A percentile compares a stretch with the other conserved stretches of the same genome.
Evolutionary conservation across 306 rosid species (phyloP).

Genomic region (Prunus padus): DNA sequence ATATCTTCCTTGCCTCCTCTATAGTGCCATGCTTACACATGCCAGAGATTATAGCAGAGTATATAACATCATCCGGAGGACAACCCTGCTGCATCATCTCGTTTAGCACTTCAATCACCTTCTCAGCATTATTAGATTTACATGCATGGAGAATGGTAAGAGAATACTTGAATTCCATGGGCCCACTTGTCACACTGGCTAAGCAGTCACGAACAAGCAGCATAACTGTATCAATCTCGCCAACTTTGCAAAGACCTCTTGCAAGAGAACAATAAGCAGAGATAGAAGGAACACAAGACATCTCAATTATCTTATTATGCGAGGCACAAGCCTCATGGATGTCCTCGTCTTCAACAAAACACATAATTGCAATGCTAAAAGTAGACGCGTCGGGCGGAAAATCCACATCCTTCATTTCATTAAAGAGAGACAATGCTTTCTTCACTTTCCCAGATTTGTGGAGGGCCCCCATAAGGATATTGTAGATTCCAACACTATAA

Average conservation of each 20-base stretch:
- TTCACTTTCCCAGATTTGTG: slow-evolving; percentile 44
- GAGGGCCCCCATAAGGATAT: slow-evolving; percentile 59
- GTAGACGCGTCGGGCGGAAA: slow-evolving; percentile 46
- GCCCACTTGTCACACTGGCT: slow-evolving; percentile 57
- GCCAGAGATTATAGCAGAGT: slow-evolving; percentile 67
- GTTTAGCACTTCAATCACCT: slow-evolving; percentile 54
- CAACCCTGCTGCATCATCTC: slow-evolving; percentile 81
- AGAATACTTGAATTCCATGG: slow-evolving; percentile 66
- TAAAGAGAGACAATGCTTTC: slow-evolving; percentile 56
- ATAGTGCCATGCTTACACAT: slow-evolving; percentile 72
- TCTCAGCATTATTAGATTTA: slow-evolving; percentile 51
- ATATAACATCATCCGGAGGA: slow-evolving; percentile 42
- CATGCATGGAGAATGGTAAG: slow-evolving; percentile 65
- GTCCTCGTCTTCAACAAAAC: slow-evolving; percentile 55
- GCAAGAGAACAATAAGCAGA: slow-evolving; percentile 63
- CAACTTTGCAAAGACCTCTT: slow-evolving; percentile 58
- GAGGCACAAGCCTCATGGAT: slow-evolving; percentile 63
- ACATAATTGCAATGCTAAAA: slow-evolving; percentile 49
- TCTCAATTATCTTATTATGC: slow-evolving; percentile 67
- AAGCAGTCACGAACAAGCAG: slow-evolving; percentile 76
- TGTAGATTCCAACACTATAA: slow-evolving; percentile 50
- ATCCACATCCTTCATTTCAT: slow-evolving; percentile 47
- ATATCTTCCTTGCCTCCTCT: slow-evolving; percentile 81
- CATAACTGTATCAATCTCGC: slow-evolving; percentile 81
- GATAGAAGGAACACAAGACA: slow-evolving; percentile 68